These are phyloP conservation scores for Magnolia changhungtana DNA, from an alignment of 164 flowering plant genomes.

Conservation along the genomic window DNA sequence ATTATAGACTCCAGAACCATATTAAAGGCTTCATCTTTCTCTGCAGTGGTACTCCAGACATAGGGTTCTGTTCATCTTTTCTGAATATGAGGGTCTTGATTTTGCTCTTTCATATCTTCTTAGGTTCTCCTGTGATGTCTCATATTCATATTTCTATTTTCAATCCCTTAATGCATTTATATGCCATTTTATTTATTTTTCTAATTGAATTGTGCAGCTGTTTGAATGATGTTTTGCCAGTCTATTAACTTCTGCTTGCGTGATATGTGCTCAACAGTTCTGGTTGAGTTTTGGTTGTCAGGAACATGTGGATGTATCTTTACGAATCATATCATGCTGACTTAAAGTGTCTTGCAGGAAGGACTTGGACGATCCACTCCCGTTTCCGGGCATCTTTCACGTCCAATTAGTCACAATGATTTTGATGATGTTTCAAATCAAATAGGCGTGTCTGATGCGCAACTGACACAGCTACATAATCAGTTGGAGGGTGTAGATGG, in stretches of 20 bases:
- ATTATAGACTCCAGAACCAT: no score
- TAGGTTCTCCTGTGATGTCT: no score
- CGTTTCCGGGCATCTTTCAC: slow-evolving; percentile 40
- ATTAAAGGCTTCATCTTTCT: no score
- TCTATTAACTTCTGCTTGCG: not conserved
- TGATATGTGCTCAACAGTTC: not conserved
- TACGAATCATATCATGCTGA: not conserved
- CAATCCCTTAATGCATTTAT: no score
- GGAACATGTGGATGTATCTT: not conserved
- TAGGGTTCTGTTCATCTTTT: no score
- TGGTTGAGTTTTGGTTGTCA: not conserved
- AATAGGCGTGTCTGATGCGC: slow-evolving; percentile 23
- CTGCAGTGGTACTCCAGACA: no score
- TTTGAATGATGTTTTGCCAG: not conserved
- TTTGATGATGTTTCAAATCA: slow-evolving; percentile 39
- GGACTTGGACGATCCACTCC: slow-evolving; percentile 50
- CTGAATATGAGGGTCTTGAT: no score
- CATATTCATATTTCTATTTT: no score
- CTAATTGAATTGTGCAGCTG: not conserved
- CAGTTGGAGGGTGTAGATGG: slow-evolving; percentile 34
- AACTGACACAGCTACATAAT: slow-evolving; percentile 24
- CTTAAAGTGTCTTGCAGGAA: slow-evolving; percentile 47
- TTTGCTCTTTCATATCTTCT: no score
- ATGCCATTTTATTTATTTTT: not conserved
- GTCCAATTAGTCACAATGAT: slow-evolving; percentile 49